Percentiles rank a stretch among this genome's conserved stretches.
phyloP scores from a whole-genome alignment of 1,284 basidiomycete species.

The Cystobasidium pallidum region DNA sequence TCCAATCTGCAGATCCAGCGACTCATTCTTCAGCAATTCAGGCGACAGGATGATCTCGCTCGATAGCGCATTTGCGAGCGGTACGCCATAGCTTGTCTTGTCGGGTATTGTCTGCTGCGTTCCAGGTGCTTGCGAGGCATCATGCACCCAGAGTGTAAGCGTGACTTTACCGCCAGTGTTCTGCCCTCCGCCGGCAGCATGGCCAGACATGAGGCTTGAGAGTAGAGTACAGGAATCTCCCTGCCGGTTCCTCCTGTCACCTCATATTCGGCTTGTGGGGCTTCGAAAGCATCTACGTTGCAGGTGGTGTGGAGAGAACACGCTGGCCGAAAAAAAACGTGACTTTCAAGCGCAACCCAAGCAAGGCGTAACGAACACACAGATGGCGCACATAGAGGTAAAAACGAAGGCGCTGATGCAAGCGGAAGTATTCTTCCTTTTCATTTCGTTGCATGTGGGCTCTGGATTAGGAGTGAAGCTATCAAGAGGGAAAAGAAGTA shows the following conservation, averaged over 20 bases:
- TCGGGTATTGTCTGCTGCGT: neutral
- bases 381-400: too few species aligned
- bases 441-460: too few species aligned
- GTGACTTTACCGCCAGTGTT: slow-evolving; percentile 23
- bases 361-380: too few species aligned
- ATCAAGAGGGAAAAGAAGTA: too few species aligned
- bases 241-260: neutral
- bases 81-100: slow-evolving; percentile 22
- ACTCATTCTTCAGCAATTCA: slow-evolving; percentile 29
- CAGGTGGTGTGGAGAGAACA: too few species aligned
- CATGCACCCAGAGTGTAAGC: slow-evolving; percentile 41
- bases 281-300: too few species aligned
- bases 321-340: slow-evolving; percentile 21
- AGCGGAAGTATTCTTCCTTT: too few species aligned
- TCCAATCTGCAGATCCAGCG: slow-evolving; percentile 17
- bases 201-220: slow-evolving; percentile 10
- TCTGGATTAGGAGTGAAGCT: too few species aligned
- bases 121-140: slow-evolving; percentile 24
- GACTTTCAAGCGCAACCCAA: neutral
- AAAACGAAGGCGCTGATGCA: too few species aligned
- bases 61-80: slow-evolving; percentile 8
- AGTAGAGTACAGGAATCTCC: neutral
- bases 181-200: slow-evolving; percentile 2
- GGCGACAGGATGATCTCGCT: slow-evolving; percentile 34
- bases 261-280: neutral